Evolutionary conservation across 805 yeast species (phyloP).

Genomic region (Suhomyces faveliae): DNA sequence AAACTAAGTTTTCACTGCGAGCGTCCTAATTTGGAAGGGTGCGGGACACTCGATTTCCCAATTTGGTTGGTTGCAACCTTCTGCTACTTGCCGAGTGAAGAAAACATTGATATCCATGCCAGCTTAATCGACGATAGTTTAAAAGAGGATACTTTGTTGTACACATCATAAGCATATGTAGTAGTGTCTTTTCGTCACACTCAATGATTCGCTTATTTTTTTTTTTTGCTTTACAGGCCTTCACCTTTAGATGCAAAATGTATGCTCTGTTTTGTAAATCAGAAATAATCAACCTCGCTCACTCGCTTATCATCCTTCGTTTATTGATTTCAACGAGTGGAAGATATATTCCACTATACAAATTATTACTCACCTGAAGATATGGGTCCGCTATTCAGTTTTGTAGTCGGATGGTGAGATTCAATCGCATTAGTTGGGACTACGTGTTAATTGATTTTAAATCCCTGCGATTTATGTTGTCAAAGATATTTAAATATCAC

Average conservation of each 20-base stretch:
- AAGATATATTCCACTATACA: slow-evolving; percentile 71
- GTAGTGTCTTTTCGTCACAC: no score
- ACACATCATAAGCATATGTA: no score
- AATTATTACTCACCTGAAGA: slow-evolving; percentile 61
- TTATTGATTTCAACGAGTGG: slow-evolving; percentile 75
- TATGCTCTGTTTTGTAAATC: no score
- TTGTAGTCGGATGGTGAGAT: slow-evolving; percentile 65
- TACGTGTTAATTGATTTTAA: slow-evolving; percentile 62
- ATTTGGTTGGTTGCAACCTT: background rate
- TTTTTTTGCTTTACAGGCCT: no score
- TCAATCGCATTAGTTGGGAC: slow-evolving; percentile 67
- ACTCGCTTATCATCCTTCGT: slow-evolving; percentile 64
- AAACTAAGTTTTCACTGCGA: background rate
- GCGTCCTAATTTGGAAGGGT: no score
- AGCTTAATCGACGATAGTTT: background rate
- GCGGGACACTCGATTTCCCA: background rate
- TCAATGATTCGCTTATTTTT: no score
- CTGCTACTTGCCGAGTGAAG: background rate
- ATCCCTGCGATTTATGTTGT: slow-evolving; percentile 58
- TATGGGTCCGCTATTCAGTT: slow-evolving; percentile 53
- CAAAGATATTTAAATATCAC: slow-evolving; percentile 54
- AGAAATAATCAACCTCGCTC: no score
- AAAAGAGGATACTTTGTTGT: no score
- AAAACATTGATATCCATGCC: background rate
- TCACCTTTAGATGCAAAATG: no score